Conservation (phyloP, 768 basidiomycete species). For the Macrolepiota fuliginosa region DNA sequence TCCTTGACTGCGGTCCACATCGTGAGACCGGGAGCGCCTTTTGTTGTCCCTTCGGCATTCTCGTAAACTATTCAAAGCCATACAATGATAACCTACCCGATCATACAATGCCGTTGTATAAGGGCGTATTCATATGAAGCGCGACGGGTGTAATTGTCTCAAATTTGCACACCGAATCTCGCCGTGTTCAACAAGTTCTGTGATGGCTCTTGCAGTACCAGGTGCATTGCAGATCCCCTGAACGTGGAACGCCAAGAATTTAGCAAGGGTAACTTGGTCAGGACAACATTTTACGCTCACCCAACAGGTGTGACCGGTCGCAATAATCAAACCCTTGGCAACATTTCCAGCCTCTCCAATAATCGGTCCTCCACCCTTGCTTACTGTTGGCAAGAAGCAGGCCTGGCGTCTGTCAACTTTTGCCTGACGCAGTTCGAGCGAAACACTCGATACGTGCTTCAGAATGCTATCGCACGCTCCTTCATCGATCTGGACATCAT, state of each 20-base stretch:
- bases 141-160: constrained; percentile 41
- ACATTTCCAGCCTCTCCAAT: constrained; percentile 58
- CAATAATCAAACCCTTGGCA: constrained; percentile 66
- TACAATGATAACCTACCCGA: not conserved
- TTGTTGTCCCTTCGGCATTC: not conserved
- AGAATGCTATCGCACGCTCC: constrained; percentile 54
- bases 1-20: not conserved
- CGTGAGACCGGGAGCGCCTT: not conserved
- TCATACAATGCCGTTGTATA: not conserved
- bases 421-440: constrained; percentile 52
- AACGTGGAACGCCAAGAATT: not conserved
- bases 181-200: constrained; percentile 71
- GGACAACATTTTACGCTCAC: constrained; percentile 32
- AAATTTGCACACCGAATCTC: constrained; percentile 56
- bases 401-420: constrained; percentile 55
- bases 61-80: not conserved
- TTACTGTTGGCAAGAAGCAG: constrained; percentile 74
- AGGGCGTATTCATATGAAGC: constrained; percentile 25
- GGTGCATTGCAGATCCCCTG: constrained; percentile 83
- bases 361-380: constrained; percentile 61
- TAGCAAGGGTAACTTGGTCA: not conserved
- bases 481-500: constrained; percentile 63
- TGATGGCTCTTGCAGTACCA: constrained; percentile 73
- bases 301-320: constrained; percentile 81
- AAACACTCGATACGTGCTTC: constrained; percentile 59